Conservation (phyloP, 306 rosid species). For the Malus asiatica region DNA sequence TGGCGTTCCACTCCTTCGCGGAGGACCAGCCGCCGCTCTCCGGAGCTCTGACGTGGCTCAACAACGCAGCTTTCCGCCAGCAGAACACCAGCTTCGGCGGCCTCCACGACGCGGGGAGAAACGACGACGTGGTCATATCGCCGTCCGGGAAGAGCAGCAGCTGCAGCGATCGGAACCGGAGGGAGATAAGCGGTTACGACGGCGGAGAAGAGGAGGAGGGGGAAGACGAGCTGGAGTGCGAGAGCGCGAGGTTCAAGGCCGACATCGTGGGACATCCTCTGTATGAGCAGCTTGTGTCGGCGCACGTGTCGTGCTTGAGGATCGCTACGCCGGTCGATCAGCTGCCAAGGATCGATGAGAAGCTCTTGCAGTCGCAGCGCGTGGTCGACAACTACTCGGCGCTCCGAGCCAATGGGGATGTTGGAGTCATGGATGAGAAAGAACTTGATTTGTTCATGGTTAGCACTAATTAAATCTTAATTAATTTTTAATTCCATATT, state of each 20-base stretch:
- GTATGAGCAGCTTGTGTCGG: conserved; percentile 76
- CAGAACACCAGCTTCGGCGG: conserved; percentile 32
- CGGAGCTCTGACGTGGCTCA: conserved; percentile 48
- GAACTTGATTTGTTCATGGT: conserved; percentile 86
- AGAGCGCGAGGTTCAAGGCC: conserved; percentile 44
- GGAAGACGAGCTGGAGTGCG: conserved; percentile 17
- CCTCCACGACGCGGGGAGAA: conserved; percentile 23
- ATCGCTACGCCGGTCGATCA: conserved; percentile 94
- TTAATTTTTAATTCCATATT: background rate
- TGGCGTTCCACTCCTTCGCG: conserved; percentile 48
- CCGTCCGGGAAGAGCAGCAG: conserved; percentile 18
- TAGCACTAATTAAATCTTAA: background rate
- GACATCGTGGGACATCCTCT: conserved; percentile 77
- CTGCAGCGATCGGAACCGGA: conserved; percentile 22
- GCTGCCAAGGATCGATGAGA: conserved; percentile 75
- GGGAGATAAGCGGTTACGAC: conserved; percentile 6
- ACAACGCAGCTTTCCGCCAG: conserved; percentile 40
- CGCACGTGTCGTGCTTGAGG: conserved; percentile 82
- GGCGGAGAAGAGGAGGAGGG: conserved; percentile 4
- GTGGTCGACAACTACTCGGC: conserved; percentile 61
- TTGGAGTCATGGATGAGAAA: conserved; percentile 38
- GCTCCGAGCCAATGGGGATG: conserved; percentile 10
- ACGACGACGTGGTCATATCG: conserved; percentile 18
- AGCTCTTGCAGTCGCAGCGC: conserved; percentile 66
- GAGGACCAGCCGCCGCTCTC: conserved; percentile 14